phyloP scores from a whole-genome alignment of 2,329 filamentous ascomycete genomes.

The Sordariomycetes sp. region DNA sequence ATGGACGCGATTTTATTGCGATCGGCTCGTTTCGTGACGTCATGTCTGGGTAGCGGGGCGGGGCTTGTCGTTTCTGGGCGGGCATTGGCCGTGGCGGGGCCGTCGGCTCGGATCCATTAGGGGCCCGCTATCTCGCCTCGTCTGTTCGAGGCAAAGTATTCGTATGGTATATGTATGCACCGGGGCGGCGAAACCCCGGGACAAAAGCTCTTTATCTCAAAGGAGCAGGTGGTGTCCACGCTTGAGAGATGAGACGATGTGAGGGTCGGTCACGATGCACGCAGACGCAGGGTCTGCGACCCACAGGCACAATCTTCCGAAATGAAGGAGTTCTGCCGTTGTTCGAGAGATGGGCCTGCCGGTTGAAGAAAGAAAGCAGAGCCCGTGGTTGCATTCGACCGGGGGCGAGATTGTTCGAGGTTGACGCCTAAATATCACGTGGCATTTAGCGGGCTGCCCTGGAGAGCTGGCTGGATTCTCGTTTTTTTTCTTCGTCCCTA shows the following conservation, averaged over 20 bases:
- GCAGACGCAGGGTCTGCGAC: neutral
- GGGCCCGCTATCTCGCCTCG: no score
- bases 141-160: no score
- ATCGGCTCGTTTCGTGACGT: neutral
- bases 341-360: neutral
- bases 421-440: neutral
- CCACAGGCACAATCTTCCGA: neutral
- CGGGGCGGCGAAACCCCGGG: no score
- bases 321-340: neutral
- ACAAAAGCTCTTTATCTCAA: no score
- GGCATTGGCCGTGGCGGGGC: neutral
- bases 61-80: neutral
- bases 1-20: neutral
- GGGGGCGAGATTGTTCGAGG: neutral
- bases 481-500: no score
- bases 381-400: neutral
- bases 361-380: neutral
- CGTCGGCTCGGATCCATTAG: neutral
- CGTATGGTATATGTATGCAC: no score
- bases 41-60: neutral
- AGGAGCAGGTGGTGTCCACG: no score
- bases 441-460: neutral
- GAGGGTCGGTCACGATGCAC: neutral
- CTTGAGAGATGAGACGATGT: no score
- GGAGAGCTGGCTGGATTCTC: no score